Evolutionary conservation across 1,284 basidiomycete species (phyloP).

Genomic region (Lentinus polychrous): DNA sequence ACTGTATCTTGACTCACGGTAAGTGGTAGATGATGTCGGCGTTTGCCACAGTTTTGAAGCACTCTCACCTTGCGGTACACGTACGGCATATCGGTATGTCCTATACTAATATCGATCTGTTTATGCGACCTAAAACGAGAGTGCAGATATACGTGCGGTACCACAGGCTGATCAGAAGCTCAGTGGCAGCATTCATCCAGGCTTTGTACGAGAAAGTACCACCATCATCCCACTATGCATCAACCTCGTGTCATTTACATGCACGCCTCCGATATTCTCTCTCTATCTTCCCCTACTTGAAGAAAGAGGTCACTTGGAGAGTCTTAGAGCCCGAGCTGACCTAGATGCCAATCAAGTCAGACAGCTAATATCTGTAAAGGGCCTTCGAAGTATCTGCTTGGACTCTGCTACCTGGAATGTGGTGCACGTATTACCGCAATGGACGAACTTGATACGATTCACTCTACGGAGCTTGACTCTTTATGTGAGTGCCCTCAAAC

Average conservation of each 20-base stretch:
- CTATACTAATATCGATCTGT: neutral
- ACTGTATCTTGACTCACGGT: neutral
- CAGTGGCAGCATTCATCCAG: slow-evolving; percentile 27
- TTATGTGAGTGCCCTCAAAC: slow-evolving; percentile 36
- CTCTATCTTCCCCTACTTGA: slow-evolving; percentile 41
- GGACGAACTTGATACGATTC: slow-evolving; percentile 33
- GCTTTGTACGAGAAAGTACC: slow-evolving; percentile 46
- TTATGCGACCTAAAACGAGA: neutral
- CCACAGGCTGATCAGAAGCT: slow-evolving; percentile 24
- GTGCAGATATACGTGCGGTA: slow-evolving; percentile 45
- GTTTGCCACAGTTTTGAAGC: slow-evolving; percentile 47
- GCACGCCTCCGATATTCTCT: slow-evolving; percentile 39
- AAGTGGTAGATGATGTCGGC: slow-evolving; percentile 40
- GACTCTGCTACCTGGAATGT: slow-evolving; percentile 56
- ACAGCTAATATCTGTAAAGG: slow-evolving; percentile 34
- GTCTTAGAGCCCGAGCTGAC: slow-evolving; percentile 41
- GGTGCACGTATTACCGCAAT: slow-evolving; percentile 48
- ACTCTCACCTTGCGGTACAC: slow-evolving; percentile 46
- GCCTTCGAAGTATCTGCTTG: slow-evolving; percentile 41
- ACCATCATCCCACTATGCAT: slow-evolving; percentile 39
- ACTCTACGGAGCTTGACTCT: slow-evolving; percentile 49
- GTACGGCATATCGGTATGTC: slow-evolving; percentile 52
- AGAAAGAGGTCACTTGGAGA: slow-evolving; percentile 35
- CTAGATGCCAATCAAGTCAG: slow-evolving; percentile 43
- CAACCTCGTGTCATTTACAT: slow-evolving; percentile 52